phyloP scores from a whole-genome alignment of 192 early-diverging fungal genomes.

The Coemansia umbellata region DNA sequence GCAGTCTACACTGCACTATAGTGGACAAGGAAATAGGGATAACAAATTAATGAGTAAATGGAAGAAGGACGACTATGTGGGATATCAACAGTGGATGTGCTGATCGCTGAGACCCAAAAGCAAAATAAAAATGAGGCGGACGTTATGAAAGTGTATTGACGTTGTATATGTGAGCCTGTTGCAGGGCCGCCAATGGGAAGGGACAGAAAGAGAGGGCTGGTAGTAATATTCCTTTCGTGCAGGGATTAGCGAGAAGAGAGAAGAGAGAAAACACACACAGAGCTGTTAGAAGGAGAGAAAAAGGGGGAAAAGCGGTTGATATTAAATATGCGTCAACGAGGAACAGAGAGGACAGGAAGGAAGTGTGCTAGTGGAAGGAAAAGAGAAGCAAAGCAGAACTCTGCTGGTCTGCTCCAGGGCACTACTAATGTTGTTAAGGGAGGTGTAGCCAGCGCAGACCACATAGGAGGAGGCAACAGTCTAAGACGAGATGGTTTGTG shows the following conservation, averaged over 20 bases:
- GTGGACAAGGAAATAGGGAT: no score
- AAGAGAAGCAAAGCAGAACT: not conserved
- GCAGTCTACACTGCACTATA: no score
- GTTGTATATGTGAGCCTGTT: not conserved
- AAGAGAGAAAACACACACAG: not conserved
- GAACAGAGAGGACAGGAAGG: no score
- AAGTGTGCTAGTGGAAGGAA: no score
- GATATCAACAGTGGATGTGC: no score
- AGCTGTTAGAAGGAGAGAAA: not conserved
- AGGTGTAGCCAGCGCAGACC: not conserved
- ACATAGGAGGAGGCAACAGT: no score
- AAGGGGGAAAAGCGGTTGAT: not conserved
- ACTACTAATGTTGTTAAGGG: not conserved
- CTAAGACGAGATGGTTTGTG: no score
- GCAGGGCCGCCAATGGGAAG: slow-evolving; percentile 2
- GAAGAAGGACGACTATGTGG: no score
- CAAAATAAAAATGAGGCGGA: not conserved
- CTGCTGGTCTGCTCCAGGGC: not conserved
- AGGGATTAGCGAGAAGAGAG: slow-evolving; percentile 1
- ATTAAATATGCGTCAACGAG: no score
- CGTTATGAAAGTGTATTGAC: not conserved
- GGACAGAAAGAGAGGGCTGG: not conserved
- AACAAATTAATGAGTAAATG: no score
- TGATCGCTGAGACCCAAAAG: not conserved
- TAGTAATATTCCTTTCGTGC: slow-evolving; percentile 3